These are phyloP conservation scores for Talaromyces verruculosus DNA, from an alignment of 2,329 filamentous ascomycete genomes.

Conservation along the genomic window DNA sequence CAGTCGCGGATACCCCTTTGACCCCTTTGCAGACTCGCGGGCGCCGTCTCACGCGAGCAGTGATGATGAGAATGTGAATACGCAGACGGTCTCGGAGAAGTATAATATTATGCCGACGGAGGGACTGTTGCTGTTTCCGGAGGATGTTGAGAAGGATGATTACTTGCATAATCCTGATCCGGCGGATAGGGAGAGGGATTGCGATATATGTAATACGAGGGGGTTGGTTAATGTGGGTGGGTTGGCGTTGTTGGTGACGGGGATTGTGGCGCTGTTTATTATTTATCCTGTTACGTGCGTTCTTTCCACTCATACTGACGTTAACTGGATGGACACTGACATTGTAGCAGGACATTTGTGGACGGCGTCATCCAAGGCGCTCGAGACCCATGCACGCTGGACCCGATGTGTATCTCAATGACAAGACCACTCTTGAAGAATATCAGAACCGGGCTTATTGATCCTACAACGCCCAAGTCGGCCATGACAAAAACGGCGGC, in stretches of 20 bases:
- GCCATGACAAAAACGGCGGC: conserved; percentile 57
- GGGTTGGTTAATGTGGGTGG: conserved; percentile 66
- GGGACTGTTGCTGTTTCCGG: conserved; percentile 65
- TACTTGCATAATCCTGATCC: conserved; percentile 70
- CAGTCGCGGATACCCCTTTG: conserved; percentile 49
- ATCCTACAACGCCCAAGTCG: conserved; percentile 64
- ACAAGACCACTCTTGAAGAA: conserved; percentile 59
- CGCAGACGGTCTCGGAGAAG: conserved; percentile 71
- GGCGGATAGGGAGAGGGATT: conserved; percentile 60
- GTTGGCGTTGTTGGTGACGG: conserved; percentile 59
- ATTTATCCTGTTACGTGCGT: conserved; percentile 68
- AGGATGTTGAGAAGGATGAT: conserved; percentile 73
- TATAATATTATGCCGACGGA: conserved; percentile 70
- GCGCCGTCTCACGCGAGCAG: conserved; percentile 61
- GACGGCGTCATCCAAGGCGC: conserved; percentile 42
- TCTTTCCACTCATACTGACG: not conserved
- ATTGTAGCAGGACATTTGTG: conserved; percentile 56
- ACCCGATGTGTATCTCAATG: conserved; percentile 52
- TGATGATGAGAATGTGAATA: conserved; percentile 66
- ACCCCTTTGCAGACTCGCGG: conserved; percentile 63
- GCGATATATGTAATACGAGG: conserved; percentile 64
- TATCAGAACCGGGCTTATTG: conserved; percentile 61
- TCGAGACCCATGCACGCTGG: conserved; percentile 35
- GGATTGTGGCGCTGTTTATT: conserved; percentile 65
- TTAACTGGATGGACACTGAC: not conserved